These are phyloP conservation scores for Puccinia polysora DNA, from an alignment of 1,284 basidiomycete genomes.

Conservation along the genomic window DNA sequence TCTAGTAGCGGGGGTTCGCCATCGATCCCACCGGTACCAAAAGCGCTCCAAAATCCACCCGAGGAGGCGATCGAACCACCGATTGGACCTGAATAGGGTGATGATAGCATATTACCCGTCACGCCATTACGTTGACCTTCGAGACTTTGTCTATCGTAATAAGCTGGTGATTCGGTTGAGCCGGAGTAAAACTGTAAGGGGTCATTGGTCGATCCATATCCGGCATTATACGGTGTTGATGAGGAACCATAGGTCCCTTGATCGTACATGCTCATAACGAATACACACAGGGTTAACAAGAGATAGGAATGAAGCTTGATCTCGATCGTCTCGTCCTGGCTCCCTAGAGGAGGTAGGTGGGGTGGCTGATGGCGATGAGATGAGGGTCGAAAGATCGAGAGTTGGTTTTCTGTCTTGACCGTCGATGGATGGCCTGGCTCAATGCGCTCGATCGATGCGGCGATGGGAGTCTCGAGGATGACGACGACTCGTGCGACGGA, in stretches of 20 bases:
- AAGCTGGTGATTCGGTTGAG: conserved; percentile 17
- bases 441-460: too few relatives aligned
- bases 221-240: conserved; percentile 25
- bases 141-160: conserved; percentile 38
- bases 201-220: conserved; percentile 25
- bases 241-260: conserved; percentile 29
- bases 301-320: too few relatives aligned
- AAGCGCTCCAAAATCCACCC: conserved; percentile 67
- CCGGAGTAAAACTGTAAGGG: conserved; percentile 41
- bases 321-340: too few relatives aligned
- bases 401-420: too few relatives aligned
- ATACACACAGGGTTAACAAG: too few relatives aligned
- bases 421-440: too few relatives aligned
- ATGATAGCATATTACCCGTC: conserved; percentile 21
- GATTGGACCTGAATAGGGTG: conserved; percentile 8
- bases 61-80: conserved; percentile 36
- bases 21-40: conserved; percentile 90
- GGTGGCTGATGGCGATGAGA: too few relatives aligned
- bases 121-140: conserved; percentile 39
- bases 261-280: conserved; percentile 37
- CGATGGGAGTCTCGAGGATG: too few relatives aligned
- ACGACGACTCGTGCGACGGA: too few relatives aligned
- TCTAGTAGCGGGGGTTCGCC: conserved; percentile 87
- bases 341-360: too few relatives aligned
- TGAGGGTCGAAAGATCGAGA: too few relatives aligned